Conservation (phyloP, 2,329 filamentous ascomycete genomes). For the Xylariaceae sp. region DNA sequence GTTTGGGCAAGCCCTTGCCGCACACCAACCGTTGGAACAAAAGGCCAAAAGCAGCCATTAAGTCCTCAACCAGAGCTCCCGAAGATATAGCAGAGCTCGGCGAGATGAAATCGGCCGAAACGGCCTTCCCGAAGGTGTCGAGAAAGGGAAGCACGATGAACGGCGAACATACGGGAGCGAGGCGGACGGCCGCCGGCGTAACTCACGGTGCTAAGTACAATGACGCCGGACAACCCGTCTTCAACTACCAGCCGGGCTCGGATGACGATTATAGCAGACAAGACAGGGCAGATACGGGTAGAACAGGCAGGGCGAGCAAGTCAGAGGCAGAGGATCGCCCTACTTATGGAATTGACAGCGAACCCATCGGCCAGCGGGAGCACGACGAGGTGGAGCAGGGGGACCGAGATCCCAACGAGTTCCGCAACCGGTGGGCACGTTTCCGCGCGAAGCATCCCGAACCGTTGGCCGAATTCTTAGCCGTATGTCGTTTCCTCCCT, state of each 20-base stretch:
- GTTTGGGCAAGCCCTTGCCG: constrained; percentile 30
- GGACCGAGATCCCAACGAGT: constrained; percentile 25
- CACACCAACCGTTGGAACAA: constrained; percentile 19
- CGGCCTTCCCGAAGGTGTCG: neutral
- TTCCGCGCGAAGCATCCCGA: constrained; percentile 35
- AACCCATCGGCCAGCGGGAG: constrained; percentile 29
- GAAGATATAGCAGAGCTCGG: constrained; percentile 20
- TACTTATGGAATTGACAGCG: constrained; percentile 30
- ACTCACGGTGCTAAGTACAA: constrained; percentile 15
- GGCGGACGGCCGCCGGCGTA: constrained; percentile 14
- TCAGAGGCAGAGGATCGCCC: constrained; percentile 9
- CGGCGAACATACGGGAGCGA: neutral
- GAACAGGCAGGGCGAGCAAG: constrained; percentile 10
- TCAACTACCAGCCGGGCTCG: constrained; percentile 12
- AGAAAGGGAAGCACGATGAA: neutral
- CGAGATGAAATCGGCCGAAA: neutral
- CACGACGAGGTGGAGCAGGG: constrained; percentile 25
- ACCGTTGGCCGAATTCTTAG: constrained; percentile 34
- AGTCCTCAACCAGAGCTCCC: neutral
- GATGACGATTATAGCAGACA: constrained; percentile 4
- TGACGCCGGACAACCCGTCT: constrained; percentile 21
- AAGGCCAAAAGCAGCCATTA: constrained; percentile 7
- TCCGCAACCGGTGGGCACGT: constrained; percentile 35
- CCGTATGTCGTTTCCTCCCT: constrained; percentile 16
- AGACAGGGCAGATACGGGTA: constrained; percentile 11